Evolutionary conservation across 2,329 filamentous ascomycete genomes (phyloP).

Genomic region (Verticillium isaacii): DNA sequence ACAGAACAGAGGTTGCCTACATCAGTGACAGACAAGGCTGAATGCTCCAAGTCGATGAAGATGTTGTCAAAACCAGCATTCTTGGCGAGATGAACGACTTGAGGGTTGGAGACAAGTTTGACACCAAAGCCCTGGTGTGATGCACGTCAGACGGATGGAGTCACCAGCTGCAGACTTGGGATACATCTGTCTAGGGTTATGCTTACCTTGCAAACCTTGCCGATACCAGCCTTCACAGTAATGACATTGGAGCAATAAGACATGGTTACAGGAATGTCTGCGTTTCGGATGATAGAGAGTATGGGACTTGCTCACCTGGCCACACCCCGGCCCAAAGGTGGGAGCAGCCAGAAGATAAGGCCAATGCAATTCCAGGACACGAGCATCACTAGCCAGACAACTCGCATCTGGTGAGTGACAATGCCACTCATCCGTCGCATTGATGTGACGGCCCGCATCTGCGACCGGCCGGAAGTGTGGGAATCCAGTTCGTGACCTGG

Average conservation of each 20-base stretch:
- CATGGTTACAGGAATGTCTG: background rate
- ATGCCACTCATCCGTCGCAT: too few relatives aligned
- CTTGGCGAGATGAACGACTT: slow-evolving; percentile 25
- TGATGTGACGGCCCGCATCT: background rate
- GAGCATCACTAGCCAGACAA: too few relatives aligned
- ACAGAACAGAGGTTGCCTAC: slow-evolving; percentile 20
- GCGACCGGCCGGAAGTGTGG: background rate
- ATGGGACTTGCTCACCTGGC: too few relatives aligned
- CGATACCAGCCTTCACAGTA: background rate
- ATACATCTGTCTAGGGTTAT: background rate
- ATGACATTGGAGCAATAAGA: background rate
- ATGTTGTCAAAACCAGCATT: slow-evolving; percentile 26
- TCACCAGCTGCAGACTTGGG: background rate
- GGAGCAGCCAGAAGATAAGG: too few relatives aligned
- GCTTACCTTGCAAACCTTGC: slow-evolving; percentile 1
- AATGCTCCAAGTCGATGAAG: slow-evolving; percentile 33
- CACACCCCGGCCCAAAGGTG: too few relatives aligned
- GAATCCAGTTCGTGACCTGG: background rate
- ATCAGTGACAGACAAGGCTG: slow-evolving; percentile 21
- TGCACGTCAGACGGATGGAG: background rate
- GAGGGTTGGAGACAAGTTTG: slow-evolving; percentile 17
- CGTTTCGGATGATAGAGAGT: too few relatives aligned
- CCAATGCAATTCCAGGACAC: too few relatives aligned
- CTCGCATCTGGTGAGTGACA: too few relatives aligned
- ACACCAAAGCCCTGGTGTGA: slow-evolving; percentile 19